Evolutionary conservation across 768 basidiomycete species (phyloP), one percentile per base, ranked within the genome.

Genomic region (Mycena kentingensis): DNA sequence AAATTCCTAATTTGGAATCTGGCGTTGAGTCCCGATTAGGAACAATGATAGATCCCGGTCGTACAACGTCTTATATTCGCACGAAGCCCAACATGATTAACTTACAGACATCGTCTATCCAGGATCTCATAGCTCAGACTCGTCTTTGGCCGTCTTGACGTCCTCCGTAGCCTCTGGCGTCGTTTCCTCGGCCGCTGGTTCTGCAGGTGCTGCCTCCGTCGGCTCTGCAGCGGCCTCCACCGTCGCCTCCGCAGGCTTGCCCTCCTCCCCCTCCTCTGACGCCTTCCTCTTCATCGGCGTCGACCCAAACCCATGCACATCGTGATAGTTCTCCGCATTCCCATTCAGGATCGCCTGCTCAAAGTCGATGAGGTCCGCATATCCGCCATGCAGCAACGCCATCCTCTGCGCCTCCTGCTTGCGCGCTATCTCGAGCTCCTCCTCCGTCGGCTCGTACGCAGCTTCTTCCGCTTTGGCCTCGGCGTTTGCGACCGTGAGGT

Each of bases 391-490:
- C 31, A 76, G 68, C 29, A 81, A 70, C 29, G 76, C 76, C 37
- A 81, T 74, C 28, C 75, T 72, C 63, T 81, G 79, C 3, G 77
- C 79, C 64, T 81, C 80, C 64, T 80, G 78, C 64, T 77, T 69
- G 11, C 65, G 68, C 62, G 77, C 70, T 32, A 79, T 78, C 60
- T 81, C 78, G n/a, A 73, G 61, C 52, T 78, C 76, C 42, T 71
- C 65, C 55, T 69, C 69, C 39, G 70, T 70, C 2, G 67, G 69
- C 10, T 70, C 69, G 55, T 68, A 73, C 57, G n/a, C n/a, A n/a
- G n/a, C n/a, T n/a, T 77, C 75, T 50, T 81, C 77, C 13, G 63
- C 52, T 43, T 67, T 67, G 32, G 75, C 68, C 60, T 70, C 58
- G 63, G 76, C 70, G 55, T 75, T 75, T 53, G 71, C 54, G 18